Percentiles rank a stretch among this genome's conserved stretches.
Conservation (phyloP, 176 grass and related monocot genomes). For the Thinopyrum elongatum region DNA sequence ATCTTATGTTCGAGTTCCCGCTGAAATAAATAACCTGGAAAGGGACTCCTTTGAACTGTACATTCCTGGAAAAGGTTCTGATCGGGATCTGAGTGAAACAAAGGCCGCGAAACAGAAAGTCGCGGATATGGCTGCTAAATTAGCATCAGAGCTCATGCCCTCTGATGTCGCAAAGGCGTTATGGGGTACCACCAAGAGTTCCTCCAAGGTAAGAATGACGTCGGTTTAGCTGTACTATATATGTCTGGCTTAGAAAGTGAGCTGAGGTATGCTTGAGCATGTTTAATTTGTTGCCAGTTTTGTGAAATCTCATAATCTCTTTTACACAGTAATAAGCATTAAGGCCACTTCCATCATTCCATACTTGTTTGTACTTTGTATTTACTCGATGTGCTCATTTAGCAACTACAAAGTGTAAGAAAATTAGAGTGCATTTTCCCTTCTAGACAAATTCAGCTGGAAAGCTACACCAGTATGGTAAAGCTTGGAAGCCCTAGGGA, state of each 20-base stretch:
- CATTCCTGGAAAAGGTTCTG: conserved; percentile 61
- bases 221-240: background rate
- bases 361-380: background rate
- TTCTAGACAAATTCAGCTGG: background rate
- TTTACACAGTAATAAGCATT: background rate
- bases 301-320: background rate
- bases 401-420: background rate
- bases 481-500: background rate
- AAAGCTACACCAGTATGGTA: background rate
- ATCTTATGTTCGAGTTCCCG: conserved; percentile 64
- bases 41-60: conserved; percentile 80
- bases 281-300: background rate
- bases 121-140: conserved; percentile 69
- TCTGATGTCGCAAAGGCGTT: conserved; percentile 78
- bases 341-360: background rate
- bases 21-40: conserved; percentile 75
- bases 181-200: conserved; percentile 69
- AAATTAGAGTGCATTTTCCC: background rate
- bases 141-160: conserved; percentile 83
- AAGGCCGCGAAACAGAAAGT: conserved; percentile 64
- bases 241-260: background rate
- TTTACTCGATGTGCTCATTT: conserved; percentile 15
- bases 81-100: conserved; percentile 49
- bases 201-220: conserved; percentile 55
- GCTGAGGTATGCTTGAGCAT: background rate